Evolutionary conservation across 768 basidiomycete species (phyloP), one percentile per base, ranked within the genome.

Genomic region (Lactarius vividus): DNA sequence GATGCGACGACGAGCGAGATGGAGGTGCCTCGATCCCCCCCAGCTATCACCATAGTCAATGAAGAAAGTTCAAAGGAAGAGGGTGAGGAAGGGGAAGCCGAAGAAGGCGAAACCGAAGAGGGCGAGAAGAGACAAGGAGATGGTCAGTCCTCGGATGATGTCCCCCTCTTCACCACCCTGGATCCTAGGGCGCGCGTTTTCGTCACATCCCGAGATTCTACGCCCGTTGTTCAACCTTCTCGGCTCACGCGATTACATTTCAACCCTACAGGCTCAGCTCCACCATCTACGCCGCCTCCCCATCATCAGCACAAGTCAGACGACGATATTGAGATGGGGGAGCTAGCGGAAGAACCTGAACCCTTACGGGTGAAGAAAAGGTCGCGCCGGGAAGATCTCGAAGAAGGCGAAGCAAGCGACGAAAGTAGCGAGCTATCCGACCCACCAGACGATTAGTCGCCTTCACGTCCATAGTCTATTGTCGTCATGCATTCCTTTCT

Each of bases 261-360:
- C 28, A 26, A 64, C 55, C n/a, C 42, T 9, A 31, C 64, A 62
- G 65, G 57, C 57, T 69, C 71, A 3, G 65, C 62, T 9, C 63
- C 71, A n/a, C 63, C 65, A 11, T 71, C 71, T 18, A 68, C 64
- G 29, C 67, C 64, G 29, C 67, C 59, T 28, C 44, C 70, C 23
- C 58, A 66, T 44, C 46, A 69, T 62, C 40, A 67, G 13, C 66
- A 62, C 46, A 57, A 74, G 31, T 62, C 68, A 4, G 76, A 75
- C 33, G 83, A 90, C 69, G 91, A 94, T 68, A 92, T 94, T 68
- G 92, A 94, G 75, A 94, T 94, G 92, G 92, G 92, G n/a, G 92
- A 94, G 73, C 84, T 94, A 3, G 87, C 90, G 66, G 92, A 94
- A 72, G 84, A 85, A 61, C 84, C 85, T 3, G 84, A 81, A 66